Percentiles rank a stretch among this genome's conserved stretches.
Evolutionary conservation across 768 basidiomycete species (phyloP).

Genomic region (Suillus sp.): DNA sequence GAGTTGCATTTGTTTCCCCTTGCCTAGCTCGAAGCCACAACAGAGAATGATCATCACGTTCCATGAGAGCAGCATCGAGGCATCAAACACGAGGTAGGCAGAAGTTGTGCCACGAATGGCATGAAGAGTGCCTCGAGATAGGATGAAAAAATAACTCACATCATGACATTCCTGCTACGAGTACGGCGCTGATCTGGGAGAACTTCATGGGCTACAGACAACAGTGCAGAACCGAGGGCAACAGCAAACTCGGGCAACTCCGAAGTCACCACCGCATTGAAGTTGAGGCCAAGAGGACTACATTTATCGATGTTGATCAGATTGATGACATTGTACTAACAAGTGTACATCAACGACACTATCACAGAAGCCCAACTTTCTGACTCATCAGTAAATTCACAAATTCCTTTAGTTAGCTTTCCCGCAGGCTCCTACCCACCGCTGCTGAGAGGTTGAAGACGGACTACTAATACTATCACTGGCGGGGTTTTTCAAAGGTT

Average conservation of each 20-base stretch:
- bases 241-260: not conserved
- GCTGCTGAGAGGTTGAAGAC: not conserved
- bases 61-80: not conserved
- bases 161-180: not conserved
- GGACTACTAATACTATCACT: not conserved
- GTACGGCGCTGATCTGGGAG: not conserved
- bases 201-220: not conserved
- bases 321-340: too few relatives aligned
- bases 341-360: not conserved
- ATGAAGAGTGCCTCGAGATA: not conserved
- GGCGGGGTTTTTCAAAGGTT: too few relatives aligned
- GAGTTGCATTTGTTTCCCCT: not conserved
- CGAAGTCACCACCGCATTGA: not conserved
- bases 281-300: not conserved
- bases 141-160: not conserved
- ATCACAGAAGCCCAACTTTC: constrained; percentile 7
- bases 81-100: constrained; percentile 4
- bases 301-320: not conserved
- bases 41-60: not conserved
- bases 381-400: too few relatives aligned
- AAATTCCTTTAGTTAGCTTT: too few relatives aligned
- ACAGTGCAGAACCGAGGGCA: not conserved
- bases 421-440: not conserved
- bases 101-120: not conserved
- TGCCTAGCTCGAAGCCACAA: not conserved